Evolutionary conservation across 2,329 filamentous ascomycete species (phyloP).

Genomic region (Alternaria metachromatica): DNA sequence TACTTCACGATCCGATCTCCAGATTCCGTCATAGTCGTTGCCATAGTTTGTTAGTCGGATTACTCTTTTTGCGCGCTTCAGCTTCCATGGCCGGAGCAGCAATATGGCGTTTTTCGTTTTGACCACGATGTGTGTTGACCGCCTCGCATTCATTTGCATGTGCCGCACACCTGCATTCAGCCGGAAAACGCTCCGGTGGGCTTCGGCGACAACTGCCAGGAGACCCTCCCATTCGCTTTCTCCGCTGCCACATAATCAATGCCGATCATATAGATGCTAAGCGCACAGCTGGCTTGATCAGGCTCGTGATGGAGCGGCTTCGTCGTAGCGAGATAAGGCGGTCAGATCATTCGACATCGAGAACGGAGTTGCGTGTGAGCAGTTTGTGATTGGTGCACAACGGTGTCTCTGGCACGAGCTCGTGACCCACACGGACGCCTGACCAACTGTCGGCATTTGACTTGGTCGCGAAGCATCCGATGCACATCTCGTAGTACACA

Average conservation of each 20-base stretch:
- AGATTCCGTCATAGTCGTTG: constrained; percentile 12
- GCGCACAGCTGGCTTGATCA: constrained; percentile 18
- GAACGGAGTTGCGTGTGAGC: constrained; percentile 5
- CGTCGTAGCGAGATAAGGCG: constrained; percentile 22
- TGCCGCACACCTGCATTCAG: constrained; percentile 18
- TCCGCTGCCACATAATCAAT: constrained; percentile 9
- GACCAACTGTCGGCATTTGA: not conserved
- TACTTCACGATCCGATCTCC: constrained; percentile 8
- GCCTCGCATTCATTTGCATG: constrained; percentile 17
- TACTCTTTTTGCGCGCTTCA: constrained; percentile 2
- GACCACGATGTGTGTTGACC: constrained; percentile 4
- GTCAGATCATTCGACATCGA: constrained; percentile 13
- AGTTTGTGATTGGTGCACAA: constrained; percentile 6
- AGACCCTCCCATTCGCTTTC: constrained; percentile 11
- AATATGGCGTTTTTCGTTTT: not conserved
- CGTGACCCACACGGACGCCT: constrained; percentile 1
- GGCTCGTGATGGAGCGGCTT: constrained; percentile 16
- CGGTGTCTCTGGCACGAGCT: not conserved
- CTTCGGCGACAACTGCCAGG: constrained; percentile 7
- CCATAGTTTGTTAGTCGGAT: not conserved
- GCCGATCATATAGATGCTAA: constrained; percentile 15
- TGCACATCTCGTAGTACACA: not conserved
- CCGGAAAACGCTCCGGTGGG: constrained; percentile 14
- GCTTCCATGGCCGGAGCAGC: constrained; percentile 1
- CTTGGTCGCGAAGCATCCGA: not conserved